Evolutionary conservation across 73 alveolate species (phyloP).

Genomic region (Paramecium sonneborni): DNA sequence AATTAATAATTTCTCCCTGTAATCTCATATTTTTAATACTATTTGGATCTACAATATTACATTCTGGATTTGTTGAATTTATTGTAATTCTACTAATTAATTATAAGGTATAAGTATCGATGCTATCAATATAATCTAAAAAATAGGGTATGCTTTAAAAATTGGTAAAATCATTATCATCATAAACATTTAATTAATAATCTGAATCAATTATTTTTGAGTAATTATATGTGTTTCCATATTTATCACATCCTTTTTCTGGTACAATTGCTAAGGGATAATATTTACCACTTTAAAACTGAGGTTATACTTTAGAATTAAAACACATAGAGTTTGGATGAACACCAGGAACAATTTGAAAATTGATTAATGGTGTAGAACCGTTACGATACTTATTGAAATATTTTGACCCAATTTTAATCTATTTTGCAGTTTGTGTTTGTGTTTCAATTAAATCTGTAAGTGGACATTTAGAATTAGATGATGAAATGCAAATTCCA

Average conservation of each 20-base stretch:
- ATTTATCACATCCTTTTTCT: constrained; percentile 49
- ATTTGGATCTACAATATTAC: neutral
- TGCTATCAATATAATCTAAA: constrained; percentile 19
- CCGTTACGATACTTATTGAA: constrained; percentile 13
- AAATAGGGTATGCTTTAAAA: neutral
- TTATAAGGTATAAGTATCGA: neutral
- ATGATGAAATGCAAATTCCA: neutral
- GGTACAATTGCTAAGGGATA: constrained; percentile 32
- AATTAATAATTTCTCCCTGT: neutral
- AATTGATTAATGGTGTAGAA: neutral
- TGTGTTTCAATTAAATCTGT: neutral
- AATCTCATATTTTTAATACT: neutral
- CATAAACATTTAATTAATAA: constrained; percentile 51
- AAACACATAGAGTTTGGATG: neutral
- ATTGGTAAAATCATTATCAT: neutral
- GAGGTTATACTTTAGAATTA: neutral
- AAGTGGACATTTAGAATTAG: neutral
- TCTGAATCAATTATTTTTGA: constrained; percentile 14
- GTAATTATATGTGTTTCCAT: neutral
- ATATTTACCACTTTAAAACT: constrained; percentile 1
- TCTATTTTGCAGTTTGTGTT: neutral
- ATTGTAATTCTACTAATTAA: neutral
- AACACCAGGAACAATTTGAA: constrained; percentile 4
- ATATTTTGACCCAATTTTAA: constrained; percentile 8
- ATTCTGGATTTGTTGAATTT: neutral